Base-by-base conservation (phyloP, 129 eudicot genomes). In the Chrysanthemum lavandulifolium region DNA sequence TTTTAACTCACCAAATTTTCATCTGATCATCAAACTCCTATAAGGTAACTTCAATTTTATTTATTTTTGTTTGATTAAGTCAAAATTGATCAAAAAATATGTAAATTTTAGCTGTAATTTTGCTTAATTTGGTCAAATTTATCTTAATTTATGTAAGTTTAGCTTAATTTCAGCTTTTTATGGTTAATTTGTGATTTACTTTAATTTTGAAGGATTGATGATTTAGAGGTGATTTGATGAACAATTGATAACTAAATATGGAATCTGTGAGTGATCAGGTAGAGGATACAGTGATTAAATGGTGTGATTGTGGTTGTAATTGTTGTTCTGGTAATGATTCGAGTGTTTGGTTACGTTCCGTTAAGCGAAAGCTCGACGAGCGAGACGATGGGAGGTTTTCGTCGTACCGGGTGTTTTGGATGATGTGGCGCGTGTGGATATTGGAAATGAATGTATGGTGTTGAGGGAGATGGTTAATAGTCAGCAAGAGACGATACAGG, bases 401-500 rank as follows among this genome's bases (percentile, higher is more conserved):
- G 23, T 54, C 13, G 74, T 86, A 61, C 88, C 97, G 0, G 96
- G 97, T 70, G 68, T 90, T 16, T 58, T 60, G 25, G 23, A 83
- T 1, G 82, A 81, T 54, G 92, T 86, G 68, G 97, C 96, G 2
- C 91, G 90, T 71, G 86, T 94, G 14, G 96, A 88, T 61, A 80
- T 90, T 6, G 92, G 71, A 60, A 90, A 87, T 71, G 98, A 94
- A 75, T 81, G 92, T 62, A 75, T 14, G 58, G 89, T 85, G 8
- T 72, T 93, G 60, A 88, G 97, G 21, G 96, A 93, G 67, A 89
- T 85, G 85, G 98, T 89, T 16, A 58, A 62, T 67, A 87, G 73
- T 74, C 98, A 93, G 64, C 98, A 93, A 58, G 76, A 78, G 69
- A 87, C 83, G 0, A 89, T 93, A 33, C 85, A 85, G 52, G 97